Conservation (phyloP, 2,329 filamentous ascomycete genomes). For the Phaeomoniella chlamydospora region DNA sequence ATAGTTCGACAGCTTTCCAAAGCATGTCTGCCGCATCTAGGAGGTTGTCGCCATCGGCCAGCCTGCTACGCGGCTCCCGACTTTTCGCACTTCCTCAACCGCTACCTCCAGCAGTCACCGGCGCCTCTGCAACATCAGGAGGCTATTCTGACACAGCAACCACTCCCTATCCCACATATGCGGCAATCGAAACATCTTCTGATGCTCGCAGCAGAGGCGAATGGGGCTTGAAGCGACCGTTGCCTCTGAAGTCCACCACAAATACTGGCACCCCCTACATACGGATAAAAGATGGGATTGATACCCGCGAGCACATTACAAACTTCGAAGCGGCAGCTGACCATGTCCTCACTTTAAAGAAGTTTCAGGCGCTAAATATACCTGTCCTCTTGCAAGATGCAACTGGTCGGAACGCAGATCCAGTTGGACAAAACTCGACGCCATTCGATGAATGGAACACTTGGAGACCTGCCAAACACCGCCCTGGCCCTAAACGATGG, state of each 20-base stretch:
- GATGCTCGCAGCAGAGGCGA: conserved; percentile 65
- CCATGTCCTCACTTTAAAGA: conserved; percentile 64
- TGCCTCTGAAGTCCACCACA: conserved; percentile 63
- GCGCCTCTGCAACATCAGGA: conserved; percentile 31
- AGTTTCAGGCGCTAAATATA: conserved; percentile 72
- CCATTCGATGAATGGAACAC: conserved; percentile 2
- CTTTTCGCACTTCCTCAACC: conserved; percentile 76
- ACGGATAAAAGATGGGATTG: conserved; percentile 55
- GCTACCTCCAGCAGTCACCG: conserved; percentile 46
- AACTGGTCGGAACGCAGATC: conserved; percentile 33
- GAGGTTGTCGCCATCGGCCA: conserved; percentile 43
- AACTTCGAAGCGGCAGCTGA: conserved; percentile 76
- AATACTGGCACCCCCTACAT: conserved; percentile 61
- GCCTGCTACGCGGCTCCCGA: conserved; percentile 70
- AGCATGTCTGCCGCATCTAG: conserved; percentile 22
- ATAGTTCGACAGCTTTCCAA: too few relatives aligned
- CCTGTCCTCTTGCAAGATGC: conserved; percentile 46
- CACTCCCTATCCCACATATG: conserved; percentile 62
- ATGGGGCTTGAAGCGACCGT: conserved; percentile 79
- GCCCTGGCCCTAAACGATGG: conserved; percentile 30
- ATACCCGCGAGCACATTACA: conserved; percentile 77
- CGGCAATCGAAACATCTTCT: conserved; percentile 64
- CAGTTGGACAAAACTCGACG: conserved; percentile 2
- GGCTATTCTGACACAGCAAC: conserved; percentile 56
- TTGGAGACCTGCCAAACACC: too few relatives aligned